Percentiles rank a stretch among this genome's conserved stretches.
These are phyloP conservation scores for Bolboschoenus planiculmis DNA, from an alignment of 176 grass and related monocot genomes.

Conservation along the genomic window DNA sequence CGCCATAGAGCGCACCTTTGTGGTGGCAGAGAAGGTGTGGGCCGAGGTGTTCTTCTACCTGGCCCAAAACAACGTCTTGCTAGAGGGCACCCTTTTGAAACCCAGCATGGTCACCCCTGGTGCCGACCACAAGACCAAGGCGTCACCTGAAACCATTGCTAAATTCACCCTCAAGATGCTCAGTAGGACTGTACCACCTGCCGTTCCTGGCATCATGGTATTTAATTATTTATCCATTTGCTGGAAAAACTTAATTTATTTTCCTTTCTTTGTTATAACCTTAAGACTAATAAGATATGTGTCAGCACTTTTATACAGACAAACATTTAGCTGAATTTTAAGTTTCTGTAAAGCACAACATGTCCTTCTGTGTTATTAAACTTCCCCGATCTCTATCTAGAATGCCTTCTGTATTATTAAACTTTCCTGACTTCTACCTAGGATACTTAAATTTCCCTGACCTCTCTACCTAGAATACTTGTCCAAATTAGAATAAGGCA, in stretches of 20 bases:
- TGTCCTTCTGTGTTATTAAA: neutral
- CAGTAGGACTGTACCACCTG: slow-evolving; percentile 75
- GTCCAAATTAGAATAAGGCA: neutral
- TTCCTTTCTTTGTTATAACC: neutral
- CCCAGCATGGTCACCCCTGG: slow-evolving; percentile 99
- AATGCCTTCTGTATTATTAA: neutral
- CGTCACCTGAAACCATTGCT: slow-evolving; percentile 78
- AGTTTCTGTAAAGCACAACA: neutral
- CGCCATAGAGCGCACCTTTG: slow-evolving; percentile 70
- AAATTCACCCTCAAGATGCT: slow-evolving; percentile 74
- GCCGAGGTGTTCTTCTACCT: slow-evolving; percentile 96
- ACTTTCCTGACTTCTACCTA: neutral
- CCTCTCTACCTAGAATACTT: neutral
- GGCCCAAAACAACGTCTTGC: slow-evolving; percentile 77
- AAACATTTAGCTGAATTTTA: neutral
- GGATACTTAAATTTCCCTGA: too few species aligned
- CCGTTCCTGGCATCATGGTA: slow-evolving; percentile 99
- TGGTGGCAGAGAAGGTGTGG: slow-evolving; percentile 96
- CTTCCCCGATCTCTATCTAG: neutral
- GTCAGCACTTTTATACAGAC: neutral
- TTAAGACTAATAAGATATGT: neutral
- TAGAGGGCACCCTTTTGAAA: slow-evolving; percentile 92
- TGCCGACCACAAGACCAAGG: slow-evolving; percentile 87
- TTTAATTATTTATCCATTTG: neutral
- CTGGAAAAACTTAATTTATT: neutral